Evolutionary conservation across 73 alveolate species (phyloP).

Genomic region (Halteria grandinella): DNA sequence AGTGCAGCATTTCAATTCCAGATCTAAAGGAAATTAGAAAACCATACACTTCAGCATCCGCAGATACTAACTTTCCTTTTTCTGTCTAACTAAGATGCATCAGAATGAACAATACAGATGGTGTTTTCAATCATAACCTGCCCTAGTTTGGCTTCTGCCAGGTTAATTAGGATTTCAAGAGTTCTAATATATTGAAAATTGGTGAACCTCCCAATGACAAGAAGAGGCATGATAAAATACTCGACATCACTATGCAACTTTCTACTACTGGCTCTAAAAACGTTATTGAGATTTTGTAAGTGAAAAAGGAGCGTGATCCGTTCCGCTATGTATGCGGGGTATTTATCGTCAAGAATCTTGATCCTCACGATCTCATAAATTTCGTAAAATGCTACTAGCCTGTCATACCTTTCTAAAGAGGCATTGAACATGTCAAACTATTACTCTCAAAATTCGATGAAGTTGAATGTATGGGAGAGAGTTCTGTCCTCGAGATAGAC

Average conservation of each 20-base stretch:
- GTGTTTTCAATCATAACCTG: constrained; percentile 5
- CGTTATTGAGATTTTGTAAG: neutral
- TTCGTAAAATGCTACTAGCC: constrained; percentile 14
- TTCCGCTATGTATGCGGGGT: constrained; percentile 26
- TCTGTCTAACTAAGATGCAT: constrained; percentile 45
- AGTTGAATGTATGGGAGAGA: no score
- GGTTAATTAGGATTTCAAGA: neutral
- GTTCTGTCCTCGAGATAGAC: no score
- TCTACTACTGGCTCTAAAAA: constrained; percentile 7
- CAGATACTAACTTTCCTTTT: no score
- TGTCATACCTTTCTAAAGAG: constrained; percentile 36
- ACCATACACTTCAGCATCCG: no score
- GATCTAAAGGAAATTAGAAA: no score
- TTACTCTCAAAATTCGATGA: no score
- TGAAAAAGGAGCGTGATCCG: constrained; percentile 7
- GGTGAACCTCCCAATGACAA: constrained; percentile 48
- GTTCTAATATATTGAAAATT: neutral
- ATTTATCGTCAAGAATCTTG: constrained; percentile 31
- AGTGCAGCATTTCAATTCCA: no score
- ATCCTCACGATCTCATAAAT: neutral
- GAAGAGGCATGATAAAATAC: constrained; percentile 28
- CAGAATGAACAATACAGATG: constrained; percentile 31
- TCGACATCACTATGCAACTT: constrained; percentile 1
- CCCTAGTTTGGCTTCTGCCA: constrained; percentile 29
- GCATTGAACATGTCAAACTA: no score